phyloP scores from a whole-genome alignment of 1,284 basidiomycete genomes.

The Exobasidium rhododendri region DNA sequence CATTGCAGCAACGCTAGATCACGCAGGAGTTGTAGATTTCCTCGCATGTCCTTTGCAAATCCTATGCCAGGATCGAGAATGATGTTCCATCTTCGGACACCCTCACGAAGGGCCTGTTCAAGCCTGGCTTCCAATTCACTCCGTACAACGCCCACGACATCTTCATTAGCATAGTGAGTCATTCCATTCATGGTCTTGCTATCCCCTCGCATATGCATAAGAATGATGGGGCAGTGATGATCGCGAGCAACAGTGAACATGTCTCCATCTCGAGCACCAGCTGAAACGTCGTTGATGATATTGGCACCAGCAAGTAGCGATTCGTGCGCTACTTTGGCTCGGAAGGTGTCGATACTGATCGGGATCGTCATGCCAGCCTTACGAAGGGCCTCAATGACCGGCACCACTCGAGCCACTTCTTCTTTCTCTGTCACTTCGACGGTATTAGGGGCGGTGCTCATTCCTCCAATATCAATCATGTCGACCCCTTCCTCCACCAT shows the following conservation, averaged over 20 bases:
- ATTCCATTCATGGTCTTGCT: constrained; percentile 59
- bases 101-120: constrained; percentile 68
- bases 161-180: constrained; percentile 65
- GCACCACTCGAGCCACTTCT: constrained; percentile 66
- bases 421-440: constrained; percentile 60
- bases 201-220: constrained; percentile 91
- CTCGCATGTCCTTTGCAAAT: constrained; percentile 81
- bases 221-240: constrained; percentile 66
- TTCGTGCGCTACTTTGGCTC: constrained; percentile 72
- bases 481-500: constrained; percentile 59
- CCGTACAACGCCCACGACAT: constrained; percentile 69
- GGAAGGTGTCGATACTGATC: constrained; percentile 90
- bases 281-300: constrained; percentile 91
- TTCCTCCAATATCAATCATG: constrained; percentile 89
- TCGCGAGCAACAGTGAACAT: constrained; percentile 71
- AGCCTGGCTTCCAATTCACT: constrained; percentile 73
- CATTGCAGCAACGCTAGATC: constrained; percentile 12
- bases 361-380: constrained; percentile 56
- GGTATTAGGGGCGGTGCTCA: constrained; percentile 61
- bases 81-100: constrained; percentile 83
- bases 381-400: constrained; percentile 57
- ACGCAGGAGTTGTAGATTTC: constrained; percentile 65
- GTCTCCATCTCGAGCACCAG: constrained; percentile 61
- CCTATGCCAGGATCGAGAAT: constrained; percentile 90
- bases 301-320: constrained; percentile 80